Conservation (phyloP, 2,329 filamentous ascomycete genomes). For the Diaporthe sp. region DNA sequence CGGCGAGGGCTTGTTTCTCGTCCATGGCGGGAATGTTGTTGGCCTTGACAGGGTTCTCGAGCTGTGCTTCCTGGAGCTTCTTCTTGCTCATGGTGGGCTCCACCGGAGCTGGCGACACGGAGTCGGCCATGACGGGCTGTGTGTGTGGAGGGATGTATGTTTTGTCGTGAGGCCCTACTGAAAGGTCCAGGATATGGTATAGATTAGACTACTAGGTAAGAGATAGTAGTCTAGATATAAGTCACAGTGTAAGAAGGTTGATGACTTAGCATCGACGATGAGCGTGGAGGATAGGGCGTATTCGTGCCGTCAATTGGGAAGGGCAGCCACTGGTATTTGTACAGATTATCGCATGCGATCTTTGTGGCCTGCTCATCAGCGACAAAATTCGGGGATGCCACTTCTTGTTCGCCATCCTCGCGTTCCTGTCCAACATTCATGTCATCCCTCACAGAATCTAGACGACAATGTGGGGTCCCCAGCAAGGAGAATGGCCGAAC, state of each 20-base stretch:
- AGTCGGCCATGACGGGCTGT: constrained; percentile 32
- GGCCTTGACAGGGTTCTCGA: constrained; percentile 43
- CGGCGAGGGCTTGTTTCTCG: constrained; percentile 52
- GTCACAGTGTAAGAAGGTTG: background rate
- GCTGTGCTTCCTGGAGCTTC: constrained; percentile 41
- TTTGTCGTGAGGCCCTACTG: background rate
- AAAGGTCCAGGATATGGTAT: background rate
- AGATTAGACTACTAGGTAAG: background rate
- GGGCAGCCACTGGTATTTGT: constrained; percentile 25
- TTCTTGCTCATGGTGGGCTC: constrained; percentile 33
- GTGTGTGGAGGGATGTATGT: background rate
- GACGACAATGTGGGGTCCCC: constrained; percentile 35
- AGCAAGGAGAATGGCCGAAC: constrained; percentile 32
- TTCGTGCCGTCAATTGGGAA: background rate
- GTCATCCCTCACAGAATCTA: constrained; percentile 24
- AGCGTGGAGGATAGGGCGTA: background rate
- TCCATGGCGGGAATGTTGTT: constrained; percentile 42
- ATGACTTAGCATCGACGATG: constrained; percentile 16
- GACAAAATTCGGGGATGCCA: constrained; percentile 3
- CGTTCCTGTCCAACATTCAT: constrained; percentile 7
- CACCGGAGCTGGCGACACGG: constrained; percentile 35
- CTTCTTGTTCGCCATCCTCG: background rate
- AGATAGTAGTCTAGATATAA: background rate
- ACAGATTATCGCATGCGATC: constrained; percentile 10
- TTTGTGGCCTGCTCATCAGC: background rate